Evolutionary conservation across 164 flowering plant genomes (phyloP).

Genomic region (Tetracentron sinense): DNA sequence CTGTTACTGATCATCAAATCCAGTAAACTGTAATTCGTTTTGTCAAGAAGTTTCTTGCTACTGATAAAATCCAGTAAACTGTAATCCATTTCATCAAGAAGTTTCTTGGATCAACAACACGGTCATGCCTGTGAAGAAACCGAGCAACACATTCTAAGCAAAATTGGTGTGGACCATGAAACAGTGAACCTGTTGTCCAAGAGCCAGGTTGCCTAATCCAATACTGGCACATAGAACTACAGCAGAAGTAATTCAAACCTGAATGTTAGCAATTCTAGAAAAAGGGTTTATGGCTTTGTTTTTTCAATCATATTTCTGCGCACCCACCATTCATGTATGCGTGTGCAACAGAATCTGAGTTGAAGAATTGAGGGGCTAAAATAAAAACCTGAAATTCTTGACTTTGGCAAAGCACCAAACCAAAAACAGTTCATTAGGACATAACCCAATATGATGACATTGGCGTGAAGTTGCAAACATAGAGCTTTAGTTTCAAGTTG

Average conservation of each 20-base stretch:
- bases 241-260: conserved; percentile 65
- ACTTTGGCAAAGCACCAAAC: too few relatives aligned
- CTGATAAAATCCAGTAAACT: too few relatives aligned
- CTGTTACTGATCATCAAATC: conserved; percentile 50
- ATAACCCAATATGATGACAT: too few relatives aligned
- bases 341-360: too few relatives aligned
- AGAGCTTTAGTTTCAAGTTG: too few relatives aligned
- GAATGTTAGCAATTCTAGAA: conserved; percentile 45
- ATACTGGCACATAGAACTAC: conserved; percentile 51
- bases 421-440: too few relatives aligned
- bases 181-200: conserved; percentile 64
- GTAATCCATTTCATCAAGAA: conserved; percentile 74
- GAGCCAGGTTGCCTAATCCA: conserved; percentile 36
- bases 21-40: conserved; percentile 34
- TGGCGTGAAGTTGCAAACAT: too few relatives aligned
- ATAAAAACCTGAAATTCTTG: too few relatives aligned
- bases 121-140: conserved; percentile 73
- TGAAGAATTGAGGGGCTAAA: too few relatives aligned
- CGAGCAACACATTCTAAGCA: conserved; percentile 71
- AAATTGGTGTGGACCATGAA: conserved; percentile 49
- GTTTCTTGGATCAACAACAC: conserved; percentile 35
- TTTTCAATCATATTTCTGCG: conserved; percentile 41
- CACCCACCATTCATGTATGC: too few relatives aligned
- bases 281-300: conserved; percentile 48
- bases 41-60: conserved; percentile 63